Base-by-base conservation (phyloP, 441 rosid genomes). In the Oxalis stricta region DNA sequence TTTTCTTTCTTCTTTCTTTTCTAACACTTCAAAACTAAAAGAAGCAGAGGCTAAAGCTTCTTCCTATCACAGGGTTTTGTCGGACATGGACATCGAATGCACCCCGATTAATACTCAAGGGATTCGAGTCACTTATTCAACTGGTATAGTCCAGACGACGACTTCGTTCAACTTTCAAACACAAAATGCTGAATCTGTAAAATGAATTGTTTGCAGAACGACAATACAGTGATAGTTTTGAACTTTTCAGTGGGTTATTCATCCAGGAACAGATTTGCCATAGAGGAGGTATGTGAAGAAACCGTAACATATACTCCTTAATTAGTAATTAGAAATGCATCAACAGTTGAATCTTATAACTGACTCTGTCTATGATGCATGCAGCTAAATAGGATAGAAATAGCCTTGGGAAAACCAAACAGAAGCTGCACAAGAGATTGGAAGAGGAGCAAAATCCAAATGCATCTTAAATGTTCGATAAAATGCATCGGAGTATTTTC, bases 301-400 rank as follows among this genome's bases (percentile, higher is more conserved):
- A 10, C 39, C 13, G 4, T 26, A 3, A 4, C 14, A 17, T 22
- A 17, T 7, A 21, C 7, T 14, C 10, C 5, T 50, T 32, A 2
- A 26, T 40, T 10, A 14, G 0, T 1, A 0, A 18, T 14, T 19
- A 8, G 23, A 10, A 3, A 9, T 23, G 0, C 9, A 24, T 35
- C 3, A 18, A 26, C 5, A 24, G 38, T 37, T 37, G 12, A 9
- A 5, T 7, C 13, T 7, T 29, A 48, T 11, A 2, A n/a, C n/a
- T n/a, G n/a, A n/a, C n/a, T n/a, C n/a, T n/a, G n/a, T n/a, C 12
- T 26, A 26, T 33, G 48, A 39, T 63, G 76, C 81, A 39, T 63
- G 76, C 81, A 77, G 84, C 61, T 77, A 31, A 33, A 49, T 61
- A 64, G 66, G 44, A 68, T 73, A 8, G 76, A 61, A 47, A 32